A percentile compares a stretch with the other conserved stretches of the same genome.
These are phyloP conservation scores for Pseudogymnoascus sp. DNA, from an alignment of 2,329 filamentous ascomycete genomes.

Conservation along the genomic window DNA sequence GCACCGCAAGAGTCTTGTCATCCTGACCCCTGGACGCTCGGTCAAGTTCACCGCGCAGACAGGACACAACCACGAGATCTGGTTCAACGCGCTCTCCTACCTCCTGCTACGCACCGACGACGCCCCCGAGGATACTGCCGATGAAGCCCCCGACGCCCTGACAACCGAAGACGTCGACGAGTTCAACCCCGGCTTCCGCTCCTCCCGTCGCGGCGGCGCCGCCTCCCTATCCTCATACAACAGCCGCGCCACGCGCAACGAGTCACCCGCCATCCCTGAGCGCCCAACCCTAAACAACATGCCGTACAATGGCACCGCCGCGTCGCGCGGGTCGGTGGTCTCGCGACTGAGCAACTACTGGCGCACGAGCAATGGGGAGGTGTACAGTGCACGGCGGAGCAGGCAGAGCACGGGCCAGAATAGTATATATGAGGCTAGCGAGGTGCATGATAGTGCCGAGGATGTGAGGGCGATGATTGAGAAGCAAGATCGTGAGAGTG, in stretches of 20 bases:
- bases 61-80: conserved; percentile 91
- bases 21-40: conserved; percentile 79
- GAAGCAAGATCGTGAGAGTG: conserved; percentile 67
- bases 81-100: conserved; percentile 96
- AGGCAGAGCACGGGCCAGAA: conserved; percentile 39
- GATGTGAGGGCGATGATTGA: conserved; percentile 76
- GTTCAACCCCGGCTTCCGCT: conserved; percentile 61
- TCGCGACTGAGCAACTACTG: conserved; percentile 56
- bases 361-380: conserved; percentile 26
- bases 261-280: conserved; percentile 45
- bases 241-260: conserved; percentile 63
- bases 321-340: conserved; percentile 34
- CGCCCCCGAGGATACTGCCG: conserved; percentile 50
- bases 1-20: conserved; percentile 86
- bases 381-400: conserved; percentile 47
- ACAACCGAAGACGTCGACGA: conserved; percentile 63
- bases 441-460: conserved; percentile 71
- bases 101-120: conserved; percentile 72
- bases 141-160: conserved; percentile 44
- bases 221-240: conserved; percentile 74
- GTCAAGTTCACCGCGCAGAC: conserved; percentile 95
- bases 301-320: conserved; percentile 22
- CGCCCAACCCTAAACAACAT: conserved; percentile 39
- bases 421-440: conserved; percentile 49
- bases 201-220: conserved; percentile 47